Evolutionary conservation across 2,329 filamentous ascomycete genomes (phyloP).

Genomic region (Dactylonectria macrodidyma): DNA sequence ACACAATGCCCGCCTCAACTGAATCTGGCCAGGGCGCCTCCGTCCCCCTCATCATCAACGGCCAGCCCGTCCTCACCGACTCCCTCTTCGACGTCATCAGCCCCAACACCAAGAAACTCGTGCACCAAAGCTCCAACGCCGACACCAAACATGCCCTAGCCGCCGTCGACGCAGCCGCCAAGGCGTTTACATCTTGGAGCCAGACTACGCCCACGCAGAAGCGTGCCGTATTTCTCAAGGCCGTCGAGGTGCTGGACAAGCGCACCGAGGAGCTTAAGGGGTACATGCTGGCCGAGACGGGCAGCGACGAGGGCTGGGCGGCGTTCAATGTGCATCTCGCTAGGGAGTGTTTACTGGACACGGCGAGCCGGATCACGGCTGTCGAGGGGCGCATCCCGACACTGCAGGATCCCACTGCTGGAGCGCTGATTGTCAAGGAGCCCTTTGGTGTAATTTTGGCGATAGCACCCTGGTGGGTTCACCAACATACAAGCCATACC

Average conservation of each 20-base stretch:
- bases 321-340: slow-evolving; percentile 28
- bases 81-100: slow-evolving; percentile 70
- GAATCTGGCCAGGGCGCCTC: background rate
- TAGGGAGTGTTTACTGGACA: slow-evolving; percentile 9
- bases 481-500: slow-evolving; percentile 26
- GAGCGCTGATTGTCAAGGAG: slow-evolving; percentile 69
- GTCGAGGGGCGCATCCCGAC: slow-evolving; percentile 20
- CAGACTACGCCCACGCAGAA: slow-evolving; percentile 69
- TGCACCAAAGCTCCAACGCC: slow-evolving; percentile 67
- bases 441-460: slow-evolving; percentile 50
- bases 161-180: slow-evolving; percentile 64
- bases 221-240: slow-evolving; percentile 73
- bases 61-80: slow-evolving; percentile 60
- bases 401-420: slow-evolving; percentile 48
- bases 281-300: slow-evolving; percentile 65
- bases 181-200: slow-evolving; percentile 75
- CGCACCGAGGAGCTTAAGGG: slow-evolving; percentile 67
- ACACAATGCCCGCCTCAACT: background rate
- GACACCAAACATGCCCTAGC: slow-evolving; percentile 67
- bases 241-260: slow-evolving; percentile 70
- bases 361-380: slow-evolving; percentile 20
- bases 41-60: slow-evolving; percentile 61
- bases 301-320: slow-evolving; percentile 37
- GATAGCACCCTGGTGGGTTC: slow-evolving; percentile 50
- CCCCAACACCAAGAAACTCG: slow-evolving; percentile 66